Evolutionary conservation across 768 basidiomycete species (phyloP).

Genomic region (Brasilioporus rufonigricans): DNA sequence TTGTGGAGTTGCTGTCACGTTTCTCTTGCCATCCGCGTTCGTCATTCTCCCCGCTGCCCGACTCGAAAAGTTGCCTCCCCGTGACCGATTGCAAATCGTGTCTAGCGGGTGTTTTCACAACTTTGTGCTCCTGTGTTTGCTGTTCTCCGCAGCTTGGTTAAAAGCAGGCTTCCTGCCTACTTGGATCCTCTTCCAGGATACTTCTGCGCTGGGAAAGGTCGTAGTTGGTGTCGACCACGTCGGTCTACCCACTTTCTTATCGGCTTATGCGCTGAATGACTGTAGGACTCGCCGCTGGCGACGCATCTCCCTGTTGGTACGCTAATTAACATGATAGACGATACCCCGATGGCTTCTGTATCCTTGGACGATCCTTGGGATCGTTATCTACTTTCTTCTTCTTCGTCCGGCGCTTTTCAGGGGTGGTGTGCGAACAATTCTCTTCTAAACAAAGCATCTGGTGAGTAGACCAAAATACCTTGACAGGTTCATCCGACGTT

Average conservation of each 20-base stretch:
- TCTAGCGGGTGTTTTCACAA: slow-evolving; percentile 82
- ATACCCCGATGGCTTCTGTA: slow-evolving; percentile 41
- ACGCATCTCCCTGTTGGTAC: slow-evolving; percentile 54
- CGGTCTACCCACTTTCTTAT: slow-evolving; percentile 22
- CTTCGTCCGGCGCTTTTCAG: slow-evolving; percentile 11
- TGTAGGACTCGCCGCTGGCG: slow-evolving; percentile 61
- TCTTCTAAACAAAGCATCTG: slow-evolving; percentile 23
- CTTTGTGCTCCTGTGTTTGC: slow-evolving; percentile 52
- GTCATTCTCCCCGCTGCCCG: slow-evolving; percentile 54
- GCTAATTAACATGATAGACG: slow-evolving; percentile 66
- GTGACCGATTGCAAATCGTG: slow-evolving; percentile 56
- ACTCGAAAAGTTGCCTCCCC: slow-evolving; percentile 36
- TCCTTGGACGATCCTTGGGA: slow-evolving; percentile 43
- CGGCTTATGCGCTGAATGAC: slow-evolving; percentile 4
- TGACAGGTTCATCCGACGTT: background rate
- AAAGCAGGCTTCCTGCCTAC: slow-evolving; percentile 29
- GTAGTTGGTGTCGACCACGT: slow-evolving; percentile 57
- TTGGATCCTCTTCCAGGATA: slow-evolving; percentile 49
- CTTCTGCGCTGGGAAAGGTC: slow-evolving; percentile 49
- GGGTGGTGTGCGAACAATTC: slow-evolving; percentile 65
- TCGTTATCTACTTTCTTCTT: slow-evolving; percentile 36
- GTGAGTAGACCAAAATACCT: slow-evolving; percentile 9
- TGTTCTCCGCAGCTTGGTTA: slow-evolving; percentile 37
- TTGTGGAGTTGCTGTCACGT: slow-evolving; percentile 57
- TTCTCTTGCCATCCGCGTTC: slow-evolving; percentile 72